Conservation (phyloP, 2,329 filamentous ascomycete species). For the Amylocarpus encephaloides region DNA sequence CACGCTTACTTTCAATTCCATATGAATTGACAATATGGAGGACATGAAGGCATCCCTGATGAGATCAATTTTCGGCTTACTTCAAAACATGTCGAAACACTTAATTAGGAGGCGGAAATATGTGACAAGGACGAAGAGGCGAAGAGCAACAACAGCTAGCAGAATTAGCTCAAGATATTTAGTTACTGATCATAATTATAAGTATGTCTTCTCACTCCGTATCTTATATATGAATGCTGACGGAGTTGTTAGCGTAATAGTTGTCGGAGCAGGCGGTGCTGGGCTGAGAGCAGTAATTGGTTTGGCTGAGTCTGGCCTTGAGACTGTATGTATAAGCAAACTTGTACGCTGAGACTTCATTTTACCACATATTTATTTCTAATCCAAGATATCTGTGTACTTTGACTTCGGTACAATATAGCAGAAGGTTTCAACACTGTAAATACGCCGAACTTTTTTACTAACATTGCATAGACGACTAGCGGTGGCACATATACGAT, state of each 20-base stretch:
- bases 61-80: not conserved
- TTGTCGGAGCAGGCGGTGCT: slow-evolving; percentile 52
- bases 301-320: slow-evolving; percentile 56
- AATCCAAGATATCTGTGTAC: not conserved
- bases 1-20: too few species aligned
- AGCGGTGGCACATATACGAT: slow-evolving; percentile 56
- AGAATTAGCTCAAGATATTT: slow-evolving; percentile 10
- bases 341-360: slow-evolving; percentile 28
- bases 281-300: slow-evolving; percentile 58
- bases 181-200: slow-evolving; percentile 23
- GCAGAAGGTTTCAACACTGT: slow-evolving; percentile 32
- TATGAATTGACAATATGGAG: not conserved
- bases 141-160: slow-evolving; percentile 9
- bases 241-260: slow-evolving; percentile 16
- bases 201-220: slow-evolving; percentile 9
- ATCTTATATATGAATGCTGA: not conserved
- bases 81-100: not conserved
- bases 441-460: not conserved
- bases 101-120: not conserved
- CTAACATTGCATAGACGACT: slow-evolving; percentile 48
- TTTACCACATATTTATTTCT: not conserved
- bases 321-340: slow-evolving; percentile 59
- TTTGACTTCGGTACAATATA: slow-evolving; percentile 37
- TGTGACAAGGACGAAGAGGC: not conserved
- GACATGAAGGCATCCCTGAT: not conserved